phyloP scores from a whole-genome alignment of 2,329 filamentous ascomycete genomes.

The Xylariomycetidae sp. region DNA sequence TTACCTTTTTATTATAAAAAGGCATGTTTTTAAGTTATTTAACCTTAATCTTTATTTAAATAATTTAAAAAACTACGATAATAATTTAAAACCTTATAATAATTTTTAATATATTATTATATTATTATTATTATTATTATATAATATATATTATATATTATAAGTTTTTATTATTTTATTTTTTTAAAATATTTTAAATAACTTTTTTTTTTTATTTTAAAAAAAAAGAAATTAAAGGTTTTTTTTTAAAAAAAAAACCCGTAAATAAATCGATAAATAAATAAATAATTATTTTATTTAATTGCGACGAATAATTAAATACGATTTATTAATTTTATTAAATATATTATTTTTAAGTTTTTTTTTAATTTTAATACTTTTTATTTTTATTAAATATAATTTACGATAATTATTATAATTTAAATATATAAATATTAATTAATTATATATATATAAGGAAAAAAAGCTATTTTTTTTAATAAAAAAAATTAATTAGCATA shows the following conservation, averaged over 20 bases:
- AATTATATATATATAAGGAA: not conserved
- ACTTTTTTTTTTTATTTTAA: not conserved
- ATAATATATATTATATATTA: not conserved
- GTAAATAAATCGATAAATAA: not conserved
- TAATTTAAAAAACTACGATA: not conserved
- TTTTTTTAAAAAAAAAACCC: not conserved
- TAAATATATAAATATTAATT: not conserved
- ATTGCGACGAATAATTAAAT: not conserved
- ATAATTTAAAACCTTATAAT: not conserved
- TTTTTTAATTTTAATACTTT: too few species aligned
- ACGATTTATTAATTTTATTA: not conserved
- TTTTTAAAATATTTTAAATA: slow-evolving; percentile 1
- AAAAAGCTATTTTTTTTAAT: not conserved
- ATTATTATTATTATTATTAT: too few species aligned
- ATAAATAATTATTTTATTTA: not conserved
- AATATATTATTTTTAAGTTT: not conserved
- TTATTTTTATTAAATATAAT: too few species aligned
- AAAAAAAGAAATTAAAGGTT: too few species aligned
- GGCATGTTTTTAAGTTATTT: too few species aligned
- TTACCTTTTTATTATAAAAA: too few species aligned
- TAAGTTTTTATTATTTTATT: not conserved
- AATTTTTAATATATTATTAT: too few species aligned
- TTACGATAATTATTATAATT: not conserved
- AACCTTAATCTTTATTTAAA: not conserved
- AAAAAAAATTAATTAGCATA: not conserved